These are phyloP conservation scores for Iodosphaeria phyllophila DNA, from an alignment of 2,329 filamentous ascomycete species.

Conservation along the genomic window DNA sequence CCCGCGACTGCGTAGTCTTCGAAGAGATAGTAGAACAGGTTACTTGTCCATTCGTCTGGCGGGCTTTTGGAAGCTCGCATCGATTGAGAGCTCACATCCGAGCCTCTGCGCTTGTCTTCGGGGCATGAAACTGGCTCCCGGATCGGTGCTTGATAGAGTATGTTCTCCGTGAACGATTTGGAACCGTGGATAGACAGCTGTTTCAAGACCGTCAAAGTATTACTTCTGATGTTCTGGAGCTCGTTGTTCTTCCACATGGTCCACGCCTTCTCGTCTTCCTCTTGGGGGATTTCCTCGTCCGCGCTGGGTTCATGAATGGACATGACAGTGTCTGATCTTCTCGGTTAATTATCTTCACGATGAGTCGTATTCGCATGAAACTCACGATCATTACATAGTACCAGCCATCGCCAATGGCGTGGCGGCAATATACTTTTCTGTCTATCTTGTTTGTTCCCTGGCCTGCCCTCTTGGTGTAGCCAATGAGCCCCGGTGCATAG, in stretches of 20 bases:
- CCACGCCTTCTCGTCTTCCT: slow-evolving; percentile 7
- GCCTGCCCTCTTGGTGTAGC: slow-evolving; percentile 26
- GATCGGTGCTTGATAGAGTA: slow-evolving; percentile 22
- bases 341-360: slow-evolving; percentile 5
- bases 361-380: background rate
- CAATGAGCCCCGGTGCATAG: slow-evolving; percentile 57
- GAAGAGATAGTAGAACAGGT: slow-evolving; percentile 48
- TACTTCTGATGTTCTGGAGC: slow-evolving; percentile 17
- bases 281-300: slow-evolving; percentile 11
- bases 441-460: slow-evolving; percentile 5
- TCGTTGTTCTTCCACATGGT: slow-evolving; percentile 10
- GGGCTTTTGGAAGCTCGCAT: slow-evolving; percentile 1
- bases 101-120: slow-evolving; percentile 6
- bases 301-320: slow-evolving; percentile 44
- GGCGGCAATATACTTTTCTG: slow-evolving; percentile 17
- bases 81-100: slow-evolving; percentile 2
- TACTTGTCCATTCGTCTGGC: slow-evolving; percentile 31
- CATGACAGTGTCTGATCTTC: slow-evolving; percentile 39
- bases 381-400: slow-evolving; percentile 45
- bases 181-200: slow-evolving; percentile 20
- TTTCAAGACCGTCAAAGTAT: slow-evolving; percentile 17
- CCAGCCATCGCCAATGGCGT: slow-evolving; percentile 49
- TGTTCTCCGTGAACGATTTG: slow-evolving; percentile 15
- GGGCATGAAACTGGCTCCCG: slow-evolving; percentile 16
- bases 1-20: slow-evolving; percentile 45